Base-by-base conservation (phyloP, 305 asterid species). In the Ilex paraguariensis region DNA sequence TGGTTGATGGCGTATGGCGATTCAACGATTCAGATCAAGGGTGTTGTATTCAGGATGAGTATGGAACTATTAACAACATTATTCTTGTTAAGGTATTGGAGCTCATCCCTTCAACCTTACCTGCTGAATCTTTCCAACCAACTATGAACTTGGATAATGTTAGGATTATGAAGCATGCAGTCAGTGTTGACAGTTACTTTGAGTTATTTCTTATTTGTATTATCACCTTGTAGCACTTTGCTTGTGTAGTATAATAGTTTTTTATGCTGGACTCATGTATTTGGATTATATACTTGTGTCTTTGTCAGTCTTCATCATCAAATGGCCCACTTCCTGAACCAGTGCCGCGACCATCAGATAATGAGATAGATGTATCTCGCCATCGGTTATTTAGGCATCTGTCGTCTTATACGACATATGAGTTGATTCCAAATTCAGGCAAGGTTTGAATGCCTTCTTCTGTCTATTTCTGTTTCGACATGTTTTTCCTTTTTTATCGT, bases 1-100 rank as follows among this genome's bases (percentile, higher is more conserved):
- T 87, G 70, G 90, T 84, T 17, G 95, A 87, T 71, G 90, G 83
- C 16, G 32, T 70, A 32, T 84, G 95, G 95, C 72, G 59, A 69
- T 80, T 79, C 2, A 87, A 87, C 63, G 82, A 78, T 21, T 21
- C 28, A 21, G 28, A 36, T 72, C 85, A 79, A 61, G 87, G 79
- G 62, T 67, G 65, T 33, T 82, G 86, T 66, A 76, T 71, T 67
- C 65, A 69, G 30, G 88, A 84, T 63, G 81, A 79, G 66, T 67
- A 70, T 64, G 89, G 91, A 70, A 67, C 66, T 56, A 63, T 73
- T 36, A 82, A 77, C 80, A 84, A 87, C 63, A 14, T 82, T 50
- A 68, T 82, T 57, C 33, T 75, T 51, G 90, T 79, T 11, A 55
- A 68, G 39, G 79, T 72, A 62, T 46, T 74, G 13, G 72, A 65